phyloP scores from a whole-genome alignment of 768 basidiomycete genomes.

The Kwoniella sp. region DNA sequence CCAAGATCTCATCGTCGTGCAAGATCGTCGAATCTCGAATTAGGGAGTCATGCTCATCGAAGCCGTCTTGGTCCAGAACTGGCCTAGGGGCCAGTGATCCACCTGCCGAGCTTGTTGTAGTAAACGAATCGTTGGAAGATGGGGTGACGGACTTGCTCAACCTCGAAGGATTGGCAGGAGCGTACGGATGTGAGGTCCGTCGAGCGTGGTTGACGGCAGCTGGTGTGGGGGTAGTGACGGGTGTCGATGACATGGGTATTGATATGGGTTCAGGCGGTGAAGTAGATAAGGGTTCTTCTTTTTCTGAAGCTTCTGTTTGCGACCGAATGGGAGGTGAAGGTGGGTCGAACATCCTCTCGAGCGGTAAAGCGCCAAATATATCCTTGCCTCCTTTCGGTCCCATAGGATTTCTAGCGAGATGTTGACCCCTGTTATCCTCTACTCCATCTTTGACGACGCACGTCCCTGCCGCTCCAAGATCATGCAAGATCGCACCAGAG shows the following conservation, averaged over 20 bases:
- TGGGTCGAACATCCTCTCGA: slow-evolving; percentile 74
- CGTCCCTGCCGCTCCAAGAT: slow-evolving; percentile 50
- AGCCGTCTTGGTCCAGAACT: slow-evolving; percentile 11
- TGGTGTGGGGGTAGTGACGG: slow-evolving; percentile 19
- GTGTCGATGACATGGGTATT: slow-evolving; percentile 16
- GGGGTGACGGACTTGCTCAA: slow-evolving; percentile 54
- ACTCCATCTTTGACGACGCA: slow-evolving; percentile 51
- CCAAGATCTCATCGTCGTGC: background rate
- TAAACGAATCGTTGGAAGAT: slow-evolving; percentile 26
- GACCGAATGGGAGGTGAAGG: slow-evolving; percentile 70
- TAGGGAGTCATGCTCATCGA: slow-evolving; percentile 17
- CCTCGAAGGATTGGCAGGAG: slow-evolving; percentile 48
- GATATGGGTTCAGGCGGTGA: background rate
- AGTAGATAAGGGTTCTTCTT: slow-evolving; percentile 15
- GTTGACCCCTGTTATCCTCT: slow-evolving; percentile 42
- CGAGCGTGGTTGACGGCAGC: slow-evolving; percentile 12
- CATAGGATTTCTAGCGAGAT: slow-evolving; percentile 38
- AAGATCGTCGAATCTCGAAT: slow-evolving; percentile 12
- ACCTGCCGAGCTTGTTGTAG: slow-evolving; percentile 7
- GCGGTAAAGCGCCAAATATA: slow-evolving; percentile 34
- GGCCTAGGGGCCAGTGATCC: slow-evolving; percentile 6
- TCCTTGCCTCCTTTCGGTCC: slow-evolving; percentile 35
- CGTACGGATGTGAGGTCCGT: slow-evolving; percentile 48
- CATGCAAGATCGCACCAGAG: too few relatives aligned
- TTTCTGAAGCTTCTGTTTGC: slow-evolving; percentile 51